phyloP scores from a whole-genome alignment of 2,329 filamentous ascomycete species.

The Zopfia rhizophila region DNA sequence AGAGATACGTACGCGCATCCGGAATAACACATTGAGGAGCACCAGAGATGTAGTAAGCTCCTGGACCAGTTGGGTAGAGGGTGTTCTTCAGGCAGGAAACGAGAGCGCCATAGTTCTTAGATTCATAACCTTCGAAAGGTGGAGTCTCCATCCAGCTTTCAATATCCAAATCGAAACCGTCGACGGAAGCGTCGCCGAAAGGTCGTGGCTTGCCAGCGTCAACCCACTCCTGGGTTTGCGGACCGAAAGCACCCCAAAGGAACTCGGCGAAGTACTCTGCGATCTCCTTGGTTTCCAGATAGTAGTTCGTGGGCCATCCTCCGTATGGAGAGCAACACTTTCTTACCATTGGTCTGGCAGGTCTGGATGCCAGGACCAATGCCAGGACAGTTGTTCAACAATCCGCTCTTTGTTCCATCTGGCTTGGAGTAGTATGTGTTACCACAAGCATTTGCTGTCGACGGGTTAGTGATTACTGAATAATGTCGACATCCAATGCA shows the following conservation, averaged over 20 bases:
- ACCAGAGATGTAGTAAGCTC: constrained; percentile 62
- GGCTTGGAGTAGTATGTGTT: constrained; percentile 51
- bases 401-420: constrained; percentile 50
- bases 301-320: constrained; percentile 52
- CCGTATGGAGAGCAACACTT: constrained; percentile 60
- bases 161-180: constrained; percentile 66
- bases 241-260: constrained; percentile 63
- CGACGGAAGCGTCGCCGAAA: constrained; percentile 58
- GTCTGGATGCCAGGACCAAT: constrained; percentile 48
- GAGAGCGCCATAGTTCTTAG: constrained; percentile 59
- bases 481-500: neutral
- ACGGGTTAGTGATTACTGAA: constrained; percentile 2
- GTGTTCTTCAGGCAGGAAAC: constrained; percentile 58
- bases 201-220: constrained; percentile 55
- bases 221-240: constrained; percentile 44
- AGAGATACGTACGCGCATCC: constrained; percentile 52
- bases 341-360: constrained; percentile 48
- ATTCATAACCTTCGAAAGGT: constrained; percentile 43
- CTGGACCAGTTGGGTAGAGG: constrained; percentile 50
- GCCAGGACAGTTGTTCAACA: constrained; percentile 57
- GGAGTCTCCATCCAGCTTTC: constrained; percentile 37
- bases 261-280: constrained; percentile 61
- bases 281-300: constrained; percentile 52
- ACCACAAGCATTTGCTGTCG: constrained; percentile 57
- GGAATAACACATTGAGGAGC: constrained; percentile 65